Evolutionary conservation across 164 flowering plant genomes (phyloP).

Genomic region (Aristolochia contorta): DNA sequence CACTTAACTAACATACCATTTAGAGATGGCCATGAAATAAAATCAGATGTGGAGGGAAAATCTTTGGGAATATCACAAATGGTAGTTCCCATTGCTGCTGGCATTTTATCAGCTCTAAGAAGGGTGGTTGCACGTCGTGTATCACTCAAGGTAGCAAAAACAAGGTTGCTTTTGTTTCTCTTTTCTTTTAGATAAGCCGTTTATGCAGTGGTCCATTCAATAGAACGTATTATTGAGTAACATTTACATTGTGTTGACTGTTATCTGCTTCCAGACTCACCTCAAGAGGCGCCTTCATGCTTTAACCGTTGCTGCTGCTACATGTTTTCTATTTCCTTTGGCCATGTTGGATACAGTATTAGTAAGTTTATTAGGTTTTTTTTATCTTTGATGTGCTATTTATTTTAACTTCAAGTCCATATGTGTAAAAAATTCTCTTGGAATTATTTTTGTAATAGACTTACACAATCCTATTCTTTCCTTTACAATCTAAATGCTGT

Average conservation of each 20-base stretch:
- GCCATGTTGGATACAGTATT: slow-evolving; percentile 93
- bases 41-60: slow-evolving; percentile 26
- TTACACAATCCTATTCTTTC: not conserved
- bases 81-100: slow-evolving; percentile 76
- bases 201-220: too few relatives aligned
- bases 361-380: slow-evolving; percentile 36
- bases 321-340: slow-evolving; percentile 90
- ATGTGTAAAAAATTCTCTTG: not conserved
- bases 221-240: too few relatives aligned
- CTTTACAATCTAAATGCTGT: too few relatives aligned
- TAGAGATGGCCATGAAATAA: slow-evolving; percentile 37
- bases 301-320: slow-evolving; percentile 76
- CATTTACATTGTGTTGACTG: not conserved
- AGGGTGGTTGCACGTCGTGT: slow-evolving; percentile 95
- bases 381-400: not conserved
- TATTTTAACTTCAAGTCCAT: not conserved
- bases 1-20: slow-evolving; percentile 71
- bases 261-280: slow-evolving; percentile 60
- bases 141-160: slow-evolving; percentile 69
- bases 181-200: too few relatives aligned
- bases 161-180: not conserved
- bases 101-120: slow-evolving; percentile 87
- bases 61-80: slow-evolving; percentile 52
- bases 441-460: not conserved
- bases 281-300: slow-evolving; percentile 93